These are phyloP conservation scores for Rhodamnia rubescens DNA, from an alignment of 345 rosid species.

Conservation along the genomic window DNA sequence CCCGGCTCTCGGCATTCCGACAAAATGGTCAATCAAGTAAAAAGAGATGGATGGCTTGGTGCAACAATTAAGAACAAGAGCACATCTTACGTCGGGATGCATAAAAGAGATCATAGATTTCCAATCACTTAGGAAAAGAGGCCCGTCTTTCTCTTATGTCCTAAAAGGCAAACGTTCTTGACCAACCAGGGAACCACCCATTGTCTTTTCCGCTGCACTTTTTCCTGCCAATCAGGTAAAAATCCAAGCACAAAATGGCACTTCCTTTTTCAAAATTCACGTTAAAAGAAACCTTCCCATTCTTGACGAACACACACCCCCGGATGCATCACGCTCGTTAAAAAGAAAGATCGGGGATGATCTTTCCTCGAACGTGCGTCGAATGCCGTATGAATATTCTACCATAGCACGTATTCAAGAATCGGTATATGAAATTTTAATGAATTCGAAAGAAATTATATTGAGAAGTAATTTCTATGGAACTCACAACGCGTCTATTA, in stretches of 20 bases:
- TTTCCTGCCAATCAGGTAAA: background rate
- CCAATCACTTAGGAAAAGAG: background rate
- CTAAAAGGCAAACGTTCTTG: background rate
- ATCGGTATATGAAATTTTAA: too few species aligned
- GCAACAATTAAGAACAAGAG: background rate
- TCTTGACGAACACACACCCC: background rate
- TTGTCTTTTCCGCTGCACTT: background rate
- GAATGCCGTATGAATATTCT: background rate
- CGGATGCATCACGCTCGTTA: background rate
- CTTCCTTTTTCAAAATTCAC: background rate
- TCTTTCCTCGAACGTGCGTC: background rate
- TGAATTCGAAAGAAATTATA: too few species aligned
- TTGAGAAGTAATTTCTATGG: too few species aligned
- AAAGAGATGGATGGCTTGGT: background rate
- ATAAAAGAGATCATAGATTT: background rate
- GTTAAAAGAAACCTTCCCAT: background rate
- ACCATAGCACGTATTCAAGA: too few species aligned
- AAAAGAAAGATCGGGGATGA: background rate
- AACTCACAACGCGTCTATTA: background rate
- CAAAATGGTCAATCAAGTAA: background rate
- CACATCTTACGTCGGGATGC: background rate
- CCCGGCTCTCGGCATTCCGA: background rate
- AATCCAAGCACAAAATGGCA: background rate
- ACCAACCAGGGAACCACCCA: background rate
- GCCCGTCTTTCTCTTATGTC: background rate